Conservation (phyloP, 768 basidiomycete genomes). For the Amanita phalloides region DNA sequence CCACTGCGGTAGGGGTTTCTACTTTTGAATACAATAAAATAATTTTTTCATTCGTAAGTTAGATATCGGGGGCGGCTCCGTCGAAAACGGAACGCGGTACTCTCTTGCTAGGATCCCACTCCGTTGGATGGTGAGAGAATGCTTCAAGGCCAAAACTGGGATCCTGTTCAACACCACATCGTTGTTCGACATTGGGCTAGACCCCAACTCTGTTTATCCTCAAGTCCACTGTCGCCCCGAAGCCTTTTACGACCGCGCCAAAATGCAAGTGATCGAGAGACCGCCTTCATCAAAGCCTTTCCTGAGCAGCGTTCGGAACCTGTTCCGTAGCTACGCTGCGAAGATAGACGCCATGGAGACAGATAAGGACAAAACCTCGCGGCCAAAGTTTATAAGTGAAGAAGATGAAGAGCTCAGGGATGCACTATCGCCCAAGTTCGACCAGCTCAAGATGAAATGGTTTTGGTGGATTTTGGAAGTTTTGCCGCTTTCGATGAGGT, state of each 20-base stretch:
- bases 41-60: not conserved
- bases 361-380: constrained; percentile 7
- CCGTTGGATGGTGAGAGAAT: constrained; percentile 67
- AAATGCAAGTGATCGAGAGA: constrained; percentile 14
- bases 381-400: constrained; percentile 3
- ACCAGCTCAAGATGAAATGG: constrained; percentile 37
- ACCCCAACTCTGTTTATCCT: constrained; percentile 35
- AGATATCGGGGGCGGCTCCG: constrained; percentile 54
- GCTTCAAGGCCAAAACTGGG: constrained; percentile 47
- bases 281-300: constrained; percentile 15
- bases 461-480: constrained; percentile 66
- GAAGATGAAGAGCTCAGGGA: constrained; percentile 46
- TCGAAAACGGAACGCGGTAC: constrained; percentile 32
- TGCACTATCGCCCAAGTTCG: constrained; percentile 43
- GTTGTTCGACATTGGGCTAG: constrained; percentile 38
- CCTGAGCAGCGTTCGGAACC: constrained; percentile 13
- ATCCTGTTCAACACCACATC: constrained; percentile 45
- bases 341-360: constrained; percentile 2
- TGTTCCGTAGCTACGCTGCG: constrained; percentile 13
- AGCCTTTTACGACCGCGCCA: constrained; percentile 12
- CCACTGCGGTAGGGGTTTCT: constrained; percentile 30
- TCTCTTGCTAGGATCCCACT: constrained; percentile 45
- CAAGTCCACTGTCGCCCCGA: constrained; percentile 26
- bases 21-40: too few relatives aligned
- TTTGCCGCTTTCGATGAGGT: constrained; percentile 30